A percentile compares a stretch with the other conserved stretches of the same genome.
These are phyloP conservation scores for Haplosporangium sp. DNA, from an alignment of 371 early-diverging fungal genomes.

Conservation along the genomic window DNA sequence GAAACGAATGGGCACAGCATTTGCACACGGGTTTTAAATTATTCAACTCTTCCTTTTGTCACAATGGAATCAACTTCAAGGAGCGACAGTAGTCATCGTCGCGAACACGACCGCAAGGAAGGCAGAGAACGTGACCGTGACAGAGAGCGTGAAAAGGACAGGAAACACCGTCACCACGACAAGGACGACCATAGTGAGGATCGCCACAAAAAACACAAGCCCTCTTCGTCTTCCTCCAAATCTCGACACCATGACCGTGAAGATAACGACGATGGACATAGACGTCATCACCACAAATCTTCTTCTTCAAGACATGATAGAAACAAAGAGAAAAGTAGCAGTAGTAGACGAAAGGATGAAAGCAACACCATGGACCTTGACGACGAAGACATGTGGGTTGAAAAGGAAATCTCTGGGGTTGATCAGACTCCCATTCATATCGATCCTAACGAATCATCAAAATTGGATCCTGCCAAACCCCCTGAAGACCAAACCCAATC, in stretches of 20 bases:
- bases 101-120: conserved; percentile 21
- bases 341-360: conserved; percentile 15
- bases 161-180: conserved; percentile 37
- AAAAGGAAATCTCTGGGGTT: conserved; percentile 36
- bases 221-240: conserved; percentile 44
- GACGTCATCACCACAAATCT: conserved; percentile 31
- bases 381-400: conserved; percentile 56
- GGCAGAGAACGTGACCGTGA: conserved; percentile 22
- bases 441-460: background rate
- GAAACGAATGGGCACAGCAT: too few relatives aligned
- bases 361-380: conserved; percentile 17
- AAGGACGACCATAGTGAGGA: conserved; percentile 20
- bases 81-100: conserved; percentile 23
- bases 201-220: conserved; percentile 43
- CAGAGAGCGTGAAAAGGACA: conserved; percentile 19
- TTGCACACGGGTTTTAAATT: too few relatives aligned
- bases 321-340: conserved; percentile 22
- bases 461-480: background rate
- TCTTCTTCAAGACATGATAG: conserved; percentile 43
- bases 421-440: conserved; percentile 1
- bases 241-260: conserved; percentile 44
- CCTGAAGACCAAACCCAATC: background rate
- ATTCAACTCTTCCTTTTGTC: background rate
- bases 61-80: conserved; percentile 37
- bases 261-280: conserved; percentile 31